Base-by-base conservation (phyloP, 140 eudicot species). In the Stevia rebaudiana region DNA sequence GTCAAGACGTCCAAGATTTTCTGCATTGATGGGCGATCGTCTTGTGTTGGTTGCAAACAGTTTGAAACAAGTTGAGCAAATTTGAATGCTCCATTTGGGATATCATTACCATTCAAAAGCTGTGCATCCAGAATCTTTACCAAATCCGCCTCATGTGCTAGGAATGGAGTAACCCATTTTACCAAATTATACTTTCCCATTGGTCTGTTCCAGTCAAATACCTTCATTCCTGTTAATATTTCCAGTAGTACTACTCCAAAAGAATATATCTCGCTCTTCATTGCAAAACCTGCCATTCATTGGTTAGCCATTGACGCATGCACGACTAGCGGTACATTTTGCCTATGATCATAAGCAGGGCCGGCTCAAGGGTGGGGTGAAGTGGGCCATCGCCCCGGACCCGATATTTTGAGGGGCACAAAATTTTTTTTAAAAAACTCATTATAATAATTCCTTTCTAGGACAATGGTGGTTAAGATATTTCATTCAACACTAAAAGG, bases 211-310 rank as follows among this genome's bases (percentile, higher is more conserved):
- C 15, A 8, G 70, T 75, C 61, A 41, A 6, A 61, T n/a, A 21
- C 75, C 51, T 40, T 22, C 65, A 68, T 47, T 17, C 74, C 76
- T 25, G 80, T 68, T 52, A 62, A 18, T 2, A 68, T 21, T 69
- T 75, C 53, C 54, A 68, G 28, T 12, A 75, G 63, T 8, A 73
- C 72, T 22, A 73, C 78, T 41, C 78, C 78, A 64, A 69, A 56
- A 55, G 57, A 12, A 56, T 69, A 56, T 2, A 56, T 56, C 36
- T 69, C 74, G 30, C 25, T 56, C 39, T 57, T 24, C 37, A 73
- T 33, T 8, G 52, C 51, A 35, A 15, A 11, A 44, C 33, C 73
- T 65, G 62, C 46, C 24, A 18, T 55, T 30, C 46, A 28, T 7
- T 30, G 28, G 47, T 65, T 12, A 65, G 21, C 13, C 67, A 40